Conservation (phyloP, 441 rosid species). For the Gossypium trilobum region DNA sequence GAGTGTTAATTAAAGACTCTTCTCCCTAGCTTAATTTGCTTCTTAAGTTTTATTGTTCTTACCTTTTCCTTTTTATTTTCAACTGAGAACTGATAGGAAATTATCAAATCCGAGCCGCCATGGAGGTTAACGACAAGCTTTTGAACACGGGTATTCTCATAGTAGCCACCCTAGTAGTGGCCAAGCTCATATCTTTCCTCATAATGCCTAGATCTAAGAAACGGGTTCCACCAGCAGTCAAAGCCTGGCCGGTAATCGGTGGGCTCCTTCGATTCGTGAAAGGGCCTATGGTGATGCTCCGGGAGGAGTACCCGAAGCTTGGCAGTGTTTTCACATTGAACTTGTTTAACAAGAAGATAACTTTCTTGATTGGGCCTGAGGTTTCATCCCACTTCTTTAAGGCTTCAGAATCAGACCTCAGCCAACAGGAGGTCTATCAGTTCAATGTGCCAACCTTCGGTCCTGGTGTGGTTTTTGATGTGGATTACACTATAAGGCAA, state of each 20-base stretch:
- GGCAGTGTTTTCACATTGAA: conserved; percentile 92
- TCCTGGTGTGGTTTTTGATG: conserved; percentile 95
- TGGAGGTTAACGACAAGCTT: conserved; percentile 50
- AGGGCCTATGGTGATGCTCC: conserved; percentile 78
- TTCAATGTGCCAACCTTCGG: conserved; percentile 98
- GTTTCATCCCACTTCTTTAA: conserved; percentile 95
- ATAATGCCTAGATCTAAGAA: conserved; percentile 47
- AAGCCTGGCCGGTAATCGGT: conserved; percentile 60
- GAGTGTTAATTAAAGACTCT: neutral
- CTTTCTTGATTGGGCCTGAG: conserved; percentile 89
- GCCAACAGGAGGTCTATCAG: conserved; percentile 96
- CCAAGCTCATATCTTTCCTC: conserved; percentile 64
- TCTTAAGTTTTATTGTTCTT: neutral
- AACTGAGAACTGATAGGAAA: neutral
- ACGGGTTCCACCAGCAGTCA: conserved; percentile 67
- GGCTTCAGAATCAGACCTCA: conserved; percentile 80
- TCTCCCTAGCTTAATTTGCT: neutral
- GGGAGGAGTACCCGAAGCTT: conserved; percentile 78
- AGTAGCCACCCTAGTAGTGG: conserved; percentile 56
- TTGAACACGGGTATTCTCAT: conserved; percentile 49
- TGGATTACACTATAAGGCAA: conserved; percentile 77
- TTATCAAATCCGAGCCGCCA: conserved; percentile 1
- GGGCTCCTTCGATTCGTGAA: conserved; percentile 65
- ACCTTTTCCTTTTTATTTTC: neutral
- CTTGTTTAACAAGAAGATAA: conserved; percentile 67